Evolutionary conservation across 2,329 filamentous ascomycete genomes (phyloP).

Genomic region (Colletotrichum sp.): DNA sequence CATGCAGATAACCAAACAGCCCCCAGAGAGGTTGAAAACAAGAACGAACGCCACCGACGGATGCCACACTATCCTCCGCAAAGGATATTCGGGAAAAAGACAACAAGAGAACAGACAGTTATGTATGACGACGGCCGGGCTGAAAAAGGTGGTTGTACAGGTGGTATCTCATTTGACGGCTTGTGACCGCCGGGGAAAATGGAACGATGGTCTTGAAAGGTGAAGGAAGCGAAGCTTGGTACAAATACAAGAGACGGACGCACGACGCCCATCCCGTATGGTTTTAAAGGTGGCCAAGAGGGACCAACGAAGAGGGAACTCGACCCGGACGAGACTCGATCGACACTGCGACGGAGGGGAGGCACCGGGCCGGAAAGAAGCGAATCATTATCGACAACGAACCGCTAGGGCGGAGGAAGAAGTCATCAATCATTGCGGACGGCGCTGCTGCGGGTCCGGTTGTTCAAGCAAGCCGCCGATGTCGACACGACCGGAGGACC

Average conservation of each 20-base stretch:
- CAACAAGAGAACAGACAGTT: neutral
- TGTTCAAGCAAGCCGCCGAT: slow-evolving; percentile 68
- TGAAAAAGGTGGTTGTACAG: slow-evolving; percentile 16
- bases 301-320: neutral
- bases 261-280: neutral
- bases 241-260: slow-evolving; percentile 11
- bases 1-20: neutral
- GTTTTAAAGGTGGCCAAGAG: neutral
- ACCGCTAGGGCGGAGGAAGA: neutral
- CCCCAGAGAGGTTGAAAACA: neutral
- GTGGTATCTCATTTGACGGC: slow-evolving; percentile 24
- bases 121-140: slow-evolving; percentile 3
- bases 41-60: neutral
- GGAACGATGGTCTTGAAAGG: neutral
- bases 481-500: slow-evolving; percentile 58
- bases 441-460: slow-evolving; percentile 43
- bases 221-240: neutral
- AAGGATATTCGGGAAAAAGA: neutral
- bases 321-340: neutral
- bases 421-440: slow-evolving; percentile 26
- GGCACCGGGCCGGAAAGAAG: neutral
- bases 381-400: slow-evolving; percentile 18
- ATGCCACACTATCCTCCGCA: slow-evolving; percentile 4
- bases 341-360: neutral
- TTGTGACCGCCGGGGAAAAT: slow-evolving; percentile 7